These are phyloP conservation scores for Glycine latifolia DNA, from an alignment of 306 rosid species.

Conservation along the genomic window DNA sequence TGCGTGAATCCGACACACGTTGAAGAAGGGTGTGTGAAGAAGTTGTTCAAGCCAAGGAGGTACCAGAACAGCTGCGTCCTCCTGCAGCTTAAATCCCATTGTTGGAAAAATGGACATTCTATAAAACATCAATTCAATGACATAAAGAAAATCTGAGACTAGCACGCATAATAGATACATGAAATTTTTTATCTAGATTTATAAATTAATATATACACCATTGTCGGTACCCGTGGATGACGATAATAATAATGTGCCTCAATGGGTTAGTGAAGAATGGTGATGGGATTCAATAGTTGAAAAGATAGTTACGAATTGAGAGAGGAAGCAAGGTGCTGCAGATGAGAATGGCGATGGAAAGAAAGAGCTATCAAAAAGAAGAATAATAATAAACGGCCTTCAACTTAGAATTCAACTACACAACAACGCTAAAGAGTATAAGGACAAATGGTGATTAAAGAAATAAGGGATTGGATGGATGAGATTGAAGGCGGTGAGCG, in stretches of 20 bases:
- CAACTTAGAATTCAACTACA: slow-evolving; percentile 59
- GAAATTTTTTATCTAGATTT: not conserved
- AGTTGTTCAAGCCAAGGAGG: slow-evolving; percentile 92
- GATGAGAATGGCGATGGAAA: slow-evolving; percentile 16
- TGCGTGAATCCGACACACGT: slow-evolving; percentile 72
- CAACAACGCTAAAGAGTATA: slow-evolving; percentile 51
- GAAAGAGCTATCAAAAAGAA: slow-evolving; percentile 25
- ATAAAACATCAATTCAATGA: not conserved
- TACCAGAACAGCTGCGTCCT: slow-evolving; percentile 67
- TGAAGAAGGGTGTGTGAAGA: slow-evolving; percentile 73
- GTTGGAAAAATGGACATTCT: not conserved
- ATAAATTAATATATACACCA: slow-evolving; percentile 15
- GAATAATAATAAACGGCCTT: slow-evolving; percentile 51
- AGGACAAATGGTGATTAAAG: slow-evolving; percentile 54
- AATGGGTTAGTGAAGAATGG: slow-evolving; percentile 31
- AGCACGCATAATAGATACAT: not conserved
- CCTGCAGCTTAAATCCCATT: slow-evolving; percentile 30
- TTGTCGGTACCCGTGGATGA: slow-evolving; percentile 21
- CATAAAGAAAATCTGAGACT: not conserved
- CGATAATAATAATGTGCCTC: slow-evolving; percentile 34
- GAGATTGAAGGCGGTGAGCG: slow-evolving; percentile 63
- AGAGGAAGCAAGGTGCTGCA: not conserved
- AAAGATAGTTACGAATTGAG: not conserved
- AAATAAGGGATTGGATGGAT: slow-evolving; percentile 53
- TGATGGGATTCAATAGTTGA: not conserved